Evolutionary conservation across 768 basidiomycete species (phyloP).

Genomic region (Lactarius tabidus): DNA sequence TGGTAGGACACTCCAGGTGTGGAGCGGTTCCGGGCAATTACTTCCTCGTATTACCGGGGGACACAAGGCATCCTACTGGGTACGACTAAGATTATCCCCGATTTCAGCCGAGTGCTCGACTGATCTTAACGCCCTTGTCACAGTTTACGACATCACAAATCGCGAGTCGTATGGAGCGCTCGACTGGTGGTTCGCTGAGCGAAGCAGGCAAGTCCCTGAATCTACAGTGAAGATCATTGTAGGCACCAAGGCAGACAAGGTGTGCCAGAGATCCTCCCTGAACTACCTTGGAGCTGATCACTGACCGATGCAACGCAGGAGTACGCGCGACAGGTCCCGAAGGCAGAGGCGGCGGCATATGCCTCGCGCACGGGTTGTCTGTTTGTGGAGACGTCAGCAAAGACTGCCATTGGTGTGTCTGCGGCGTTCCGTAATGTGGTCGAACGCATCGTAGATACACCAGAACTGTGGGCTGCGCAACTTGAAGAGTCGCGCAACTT

Average conservation of each 20-base stretch:
- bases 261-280: constrained; percentile 26
- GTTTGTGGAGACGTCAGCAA: constrained; percentile 89
- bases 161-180: constrained; percentile 90
- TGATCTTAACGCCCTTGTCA: background rate
- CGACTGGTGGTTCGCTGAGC: constrained; percentile 84
- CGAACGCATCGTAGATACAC: constrained; percentile 76
- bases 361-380: constrained; percentile 81
- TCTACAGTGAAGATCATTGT: constrained; percentile 92
- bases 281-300: background rate
- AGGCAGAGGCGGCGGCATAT: constrained; percentile 71
- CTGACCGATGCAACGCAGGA: constrained; percentile 48
- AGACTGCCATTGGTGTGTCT: constrained; percentile 77
- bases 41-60: constrained; percentile 88
- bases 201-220: constrained; percentile 83
- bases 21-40: constrained; percentile 92
- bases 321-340: constrained; percentile 79
- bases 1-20: constrained; percentile 88
- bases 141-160: constrained; percentile 93
- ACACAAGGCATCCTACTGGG: constrained; percentile 78
- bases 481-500: constrained; percentile 25
- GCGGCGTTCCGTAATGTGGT: constrained; percentile 77
- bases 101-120: background rate
- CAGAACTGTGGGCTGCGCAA: constrained; percentile 65
- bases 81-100: constrained; percentile 27
- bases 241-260: constrained; percentile 92